Evolutionary conservation across 352 stramenopile genomes (phyloP), one percentile per base, ranked within the genome.

Genomic region (Phytophthora lateralis): DNA sequence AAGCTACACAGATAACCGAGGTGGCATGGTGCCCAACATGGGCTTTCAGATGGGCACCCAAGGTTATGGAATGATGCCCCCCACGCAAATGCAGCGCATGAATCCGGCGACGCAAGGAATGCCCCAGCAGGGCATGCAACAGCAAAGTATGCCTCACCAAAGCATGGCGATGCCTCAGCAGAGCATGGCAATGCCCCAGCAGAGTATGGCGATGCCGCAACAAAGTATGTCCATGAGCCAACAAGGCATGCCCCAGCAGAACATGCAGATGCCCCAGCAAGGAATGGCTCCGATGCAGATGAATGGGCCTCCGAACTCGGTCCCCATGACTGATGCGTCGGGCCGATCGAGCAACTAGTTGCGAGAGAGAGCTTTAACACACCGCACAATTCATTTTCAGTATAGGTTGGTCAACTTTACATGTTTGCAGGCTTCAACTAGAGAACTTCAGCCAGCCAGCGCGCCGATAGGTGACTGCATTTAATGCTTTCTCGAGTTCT

Each of bases 1-100:
- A 12, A 76, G 61, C 24, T 88, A 82, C 60, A 54, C 32, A 21
- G 73, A 79, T 27, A 71, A 61, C 18, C 58, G 63, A 53, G 56
- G 48, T 10, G 67, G 37, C 12, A 75, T 80, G 49, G 64, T 57
- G 2, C 49, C 74, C 17, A 67, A 68, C 8, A 83, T 88, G 70
- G 71, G 73, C 20, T 88, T 76, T 41, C 55, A 76, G 41, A 60
- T 78, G 37, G 60, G 55, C 0, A 66, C 74, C 5, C 78, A 83
- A 41, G 71, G 76, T 35, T 88, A 85, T 37, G 75, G 74, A 21
- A 85, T 88, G 75, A 75, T 84, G 66, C 50, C 67, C 3, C 63
- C 66, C 6, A 45, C 55, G 26, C 66, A 73, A 37, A 69, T 68
- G 43, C 71, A 79, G 59, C 71, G 63, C 26, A 66, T 76, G 58